A percentile compares a stretch with the other conserved stretches of the same genome.
Evolutionary conservation across 2,329 filamentous ascomycete species (phyloP).

Genomic region (Phaeosphaeriaceae sp.): DNA sequence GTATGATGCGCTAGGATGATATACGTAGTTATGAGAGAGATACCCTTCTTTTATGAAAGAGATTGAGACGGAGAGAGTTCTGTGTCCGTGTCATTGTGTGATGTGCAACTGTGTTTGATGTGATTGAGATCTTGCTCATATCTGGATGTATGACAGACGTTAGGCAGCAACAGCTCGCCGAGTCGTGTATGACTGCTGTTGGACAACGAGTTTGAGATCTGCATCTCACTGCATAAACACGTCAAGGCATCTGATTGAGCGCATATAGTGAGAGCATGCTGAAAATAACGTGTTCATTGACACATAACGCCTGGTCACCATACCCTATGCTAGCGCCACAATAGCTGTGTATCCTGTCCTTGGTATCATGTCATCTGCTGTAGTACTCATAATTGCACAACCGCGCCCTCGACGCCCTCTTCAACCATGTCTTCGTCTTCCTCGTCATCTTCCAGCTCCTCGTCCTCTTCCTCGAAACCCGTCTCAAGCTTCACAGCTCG

Average conservation of each 20-base stretch:
- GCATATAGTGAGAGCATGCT: background rate
- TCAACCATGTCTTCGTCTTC: constrained; percentile 56
- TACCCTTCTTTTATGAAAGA: constrained; percentile 7
- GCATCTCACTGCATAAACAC: background rate
- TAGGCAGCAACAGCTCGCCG: background rate
- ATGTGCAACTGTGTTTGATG: background rate
- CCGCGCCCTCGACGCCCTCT: constrained; percentile 37
- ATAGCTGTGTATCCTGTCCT: background rate
- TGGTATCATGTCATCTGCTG: constrained; percentile 7
- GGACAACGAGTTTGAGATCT: background rate
- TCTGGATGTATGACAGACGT: background rate
- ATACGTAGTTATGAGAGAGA: constrained; percentile 7
- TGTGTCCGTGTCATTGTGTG: background rate
- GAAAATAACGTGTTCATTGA: background rate
- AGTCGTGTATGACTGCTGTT: background rate
- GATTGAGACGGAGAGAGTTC: background rate
- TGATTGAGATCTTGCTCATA: background rate
- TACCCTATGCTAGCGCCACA: background rate
- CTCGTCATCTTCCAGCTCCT: constrained; percentile 68
- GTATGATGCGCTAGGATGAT: background rate
- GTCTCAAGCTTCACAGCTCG: constrained; percentile 73
- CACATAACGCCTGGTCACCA: constrained; percentile 2
- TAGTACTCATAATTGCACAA: constrained; percentile 22
- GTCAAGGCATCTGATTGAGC: background rate
- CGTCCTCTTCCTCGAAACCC: constrained; percentile 73